Percentiles rank a stretch among this genome's conserved stretches.
These are phyloP conservation scores for Lentinula sp. DNA, from an alignment of 768 basidiomycete species.

Conservation along the genomic window DNA sequence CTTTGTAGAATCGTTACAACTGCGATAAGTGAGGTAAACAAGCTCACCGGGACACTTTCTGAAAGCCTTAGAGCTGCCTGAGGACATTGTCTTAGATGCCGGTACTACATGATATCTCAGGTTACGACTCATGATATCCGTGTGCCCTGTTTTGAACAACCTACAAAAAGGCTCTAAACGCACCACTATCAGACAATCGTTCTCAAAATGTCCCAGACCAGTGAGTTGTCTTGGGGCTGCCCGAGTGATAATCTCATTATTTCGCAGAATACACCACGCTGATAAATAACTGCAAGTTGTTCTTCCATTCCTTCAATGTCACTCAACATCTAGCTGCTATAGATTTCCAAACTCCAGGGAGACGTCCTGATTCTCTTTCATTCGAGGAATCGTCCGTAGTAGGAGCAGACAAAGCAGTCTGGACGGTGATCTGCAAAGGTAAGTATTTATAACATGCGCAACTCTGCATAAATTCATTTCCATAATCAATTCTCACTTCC, in stretches of 20 bases:
- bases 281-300: constrained; percentile 35
- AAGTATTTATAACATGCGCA: background rate
- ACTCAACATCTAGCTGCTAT: background rate
- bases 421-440: constrained; percentile 62
- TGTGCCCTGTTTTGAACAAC: background rate
- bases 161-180: background rate
- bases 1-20: background rate
- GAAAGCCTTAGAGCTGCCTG: background rate
- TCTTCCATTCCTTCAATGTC: background rate
- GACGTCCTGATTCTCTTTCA: constrained; percentile 31
- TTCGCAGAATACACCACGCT: background rate
- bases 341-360: constrained; percentile 49
- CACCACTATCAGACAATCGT: background rate
- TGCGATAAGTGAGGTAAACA: background rate
- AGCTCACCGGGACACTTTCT: background rate
- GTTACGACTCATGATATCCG: background rate
- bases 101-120: background rate
- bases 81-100: background rate
- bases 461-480: background rate
- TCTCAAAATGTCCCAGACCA: background rate
- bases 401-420: constrained; percentile 36
- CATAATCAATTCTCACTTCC: constrained; percentile 1
- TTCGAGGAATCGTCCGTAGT: constrained; percentile 48
- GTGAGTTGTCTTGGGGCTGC: background rate
- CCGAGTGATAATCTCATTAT: background rate